phyloP scores from a whole-genome alignment of 2,329 filamentous ascomycete species.

The Arthroderma sp. region DNA sequence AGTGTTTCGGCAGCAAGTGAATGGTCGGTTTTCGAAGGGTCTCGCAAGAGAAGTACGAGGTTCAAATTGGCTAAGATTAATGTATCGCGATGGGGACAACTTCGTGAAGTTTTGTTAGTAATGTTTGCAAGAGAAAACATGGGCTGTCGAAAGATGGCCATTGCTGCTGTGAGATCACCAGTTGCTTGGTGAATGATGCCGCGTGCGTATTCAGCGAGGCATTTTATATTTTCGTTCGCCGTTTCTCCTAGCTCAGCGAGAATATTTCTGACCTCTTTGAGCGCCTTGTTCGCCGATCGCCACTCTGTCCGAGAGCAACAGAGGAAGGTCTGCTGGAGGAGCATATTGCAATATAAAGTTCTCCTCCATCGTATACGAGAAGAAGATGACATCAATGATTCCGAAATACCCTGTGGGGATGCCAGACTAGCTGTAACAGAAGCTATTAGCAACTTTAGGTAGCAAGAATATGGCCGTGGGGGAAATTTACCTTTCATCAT shows the following conservation, averaged over 20 bases:
- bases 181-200: constrained; percentile 67
- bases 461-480: not conserved
- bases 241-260: constrained; percentile 33
- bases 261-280: constrained; percentile 43
- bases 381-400: constrained; percentile 48
- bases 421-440: constrained; percentile 25
- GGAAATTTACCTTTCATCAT: constrained; percentile 34
- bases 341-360: constrained; percentile 55
- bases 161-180: constrained; percentile 58
- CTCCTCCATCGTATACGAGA: constrained; percentile 52
- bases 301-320: constrained; percentile 60
- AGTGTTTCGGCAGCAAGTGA: constrained; percentile 50
- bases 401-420: constrained; percentile 32
- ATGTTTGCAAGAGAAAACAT: constrained; percentile 43
- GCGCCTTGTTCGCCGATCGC: constrained; percentile 47
- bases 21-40: constrained; percentile 46
- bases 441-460: not conserved
- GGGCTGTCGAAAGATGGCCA: constrained; percentile 52
- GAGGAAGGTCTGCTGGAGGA: constrained; percentile 59
- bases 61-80: constrained; percentile 54
- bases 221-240: constrained; percentile 33
- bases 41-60: constrained; percentile 59
- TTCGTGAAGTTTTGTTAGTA: constrained; percentile 29
- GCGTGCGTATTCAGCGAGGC: constrained; percentile 57
- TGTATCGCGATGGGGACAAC: constrained; percentile 50